Base-by-base conservation (phyloP, 371 early-diverging fungal species). In the Mucor piriformis region DNA sequence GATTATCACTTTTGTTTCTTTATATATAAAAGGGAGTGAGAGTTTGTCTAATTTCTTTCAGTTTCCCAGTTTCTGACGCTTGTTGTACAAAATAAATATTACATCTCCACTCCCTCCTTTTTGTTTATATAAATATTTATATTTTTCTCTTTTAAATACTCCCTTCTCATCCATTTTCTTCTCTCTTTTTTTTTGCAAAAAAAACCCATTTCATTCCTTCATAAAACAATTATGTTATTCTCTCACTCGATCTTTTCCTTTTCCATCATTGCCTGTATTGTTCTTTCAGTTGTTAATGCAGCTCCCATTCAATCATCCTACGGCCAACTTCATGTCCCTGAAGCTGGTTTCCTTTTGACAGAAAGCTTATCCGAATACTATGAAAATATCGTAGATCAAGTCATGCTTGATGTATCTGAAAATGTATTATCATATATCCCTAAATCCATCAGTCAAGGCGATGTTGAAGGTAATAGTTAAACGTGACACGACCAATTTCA, bases 331-430 rank as follows among this genome's bases (percentile, higher is more conserved):
- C 20, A 58, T 37, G 23, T 44, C 24, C 44, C 59, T 27, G 54
- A 61, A 24, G 46, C 54, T 18, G 55, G 54, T 12, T 54, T 61
- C 40, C 33, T 63, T 11, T 67, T 67, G 35, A 61, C 62, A 12
- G 70, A 69, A 42, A 67, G 62, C 21, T 47, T 77, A 18, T 66
- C 69, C 61, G 78, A 74, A 40, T 78, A 74, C 37, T 78, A 78
- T 65, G 78, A 78, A 59, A 73, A 61, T 23, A 73, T 78, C 18
- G 73, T 74, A 6, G 73, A 78, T 51, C 78, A 74, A 60, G 73
- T 70, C 15, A 74, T 78, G 78, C 34, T 67, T 18, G 67, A 67
- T 54, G 67, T 63, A 15, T 59, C 69, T 3, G 66, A 70, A 50
- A 63, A 72, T 43, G 64, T 74, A 13, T 56, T 72, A 10, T 47